Evolutionary conservation across 257 asterid species (phyloP).

Genomic region (Solanum corneliomulleri): DNA sequence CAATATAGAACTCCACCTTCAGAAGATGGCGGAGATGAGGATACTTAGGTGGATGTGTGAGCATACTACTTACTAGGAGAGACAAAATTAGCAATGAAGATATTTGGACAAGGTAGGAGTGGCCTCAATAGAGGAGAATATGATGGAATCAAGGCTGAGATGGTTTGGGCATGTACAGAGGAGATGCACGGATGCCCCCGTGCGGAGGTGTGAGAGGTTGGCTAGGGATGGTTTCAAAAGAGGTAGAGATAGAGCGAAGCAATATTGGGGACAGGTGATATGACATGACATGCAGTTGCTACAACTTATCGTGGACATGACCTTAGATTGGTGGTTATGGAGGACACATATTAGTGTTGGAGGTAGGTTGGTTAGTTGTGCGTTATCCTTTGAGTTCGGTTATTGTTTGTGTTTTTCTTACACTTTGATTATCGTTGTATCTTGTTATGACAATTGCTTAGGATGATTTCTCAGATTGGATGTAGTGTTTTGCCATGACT

Average conservation of each 20-base stretch:
- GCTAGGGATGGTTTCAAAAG: neutral
- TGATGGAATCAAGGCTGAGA: neutral
- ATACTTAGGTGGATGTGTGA: neutral
- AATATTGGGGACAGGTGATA: neutral
- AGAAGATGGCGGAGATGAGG: neutral
- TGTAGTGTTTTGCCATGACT: neutral
- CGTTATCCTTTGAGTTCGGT: neutral
- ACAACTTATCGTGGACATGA: neutral
- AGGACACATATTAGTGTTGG: neutral
- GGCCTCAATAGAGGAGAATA: neutral
- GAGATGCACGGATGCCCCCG: neutral
- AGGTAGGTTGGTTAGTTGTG: neutral
- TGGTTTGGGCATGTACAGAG: neutral
- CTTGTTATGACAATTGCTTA: neutral
- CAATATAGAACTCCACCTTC: neutral
- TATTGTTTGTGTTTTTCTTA: neutral
- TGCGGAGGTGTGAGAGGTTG: neutral
- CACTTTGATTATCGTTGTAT: neutral
- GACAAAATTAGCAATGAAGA: neutral
- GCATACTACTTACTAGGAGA: neutral
- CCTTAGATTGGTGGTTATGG: neutral
- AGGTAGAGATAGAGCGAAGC: neutral
- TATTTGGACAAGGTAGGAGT: neutral
- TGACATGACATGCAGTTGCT: neutral
- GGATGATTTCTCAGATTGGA: neutral